These are phyloP conservation scores for Russula sp. DNA, from an alignment of 768 basidiomycete genomes.

Conservation along the genomic window DNA sequence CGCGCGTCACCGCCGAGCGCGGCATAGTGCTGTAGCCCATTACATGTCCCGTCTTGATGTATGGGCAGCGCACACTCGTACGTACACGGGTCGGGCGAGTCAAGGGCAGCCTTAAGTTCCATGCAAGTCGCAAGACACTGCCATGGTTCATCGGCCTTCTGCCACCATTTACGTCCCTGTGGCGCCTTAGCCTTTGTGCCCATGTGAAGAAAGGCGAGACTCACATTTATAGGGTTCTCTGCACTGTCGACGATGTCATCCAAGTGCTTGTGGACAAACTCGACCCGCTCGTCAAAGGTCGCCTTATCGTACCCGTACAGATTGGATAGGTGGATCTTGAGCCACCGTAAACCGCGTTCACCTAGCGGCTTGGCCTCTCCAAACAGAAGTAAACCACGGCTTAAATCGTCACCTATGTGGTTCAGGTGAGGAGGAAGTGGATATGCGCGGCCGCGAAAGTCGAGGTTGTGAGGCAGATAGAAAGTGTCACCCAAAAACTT, in stretches of 20 bases:
- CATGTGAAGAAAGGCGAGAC: constrained; percentile 25
- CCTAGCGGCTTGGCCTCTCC: constrained; percentile 76
- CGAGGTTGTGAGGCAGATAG: constrained; percentile 93
- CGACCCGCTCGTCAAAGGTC: constrained; percentile 86
- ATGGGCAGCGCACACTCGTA: constrained; percentile 74
- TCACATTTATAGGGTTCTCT: constrained; percentile 66
- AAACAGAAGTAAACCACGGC: constrained; percentile 81
- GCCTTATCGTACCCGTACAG: constrained; percentile 93
- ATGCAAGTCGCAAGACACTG: constrained; percentile 92
- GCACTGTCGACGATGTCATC: constrained; percentile 81
- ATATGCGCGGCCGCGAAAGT: constrained; percentile 96
- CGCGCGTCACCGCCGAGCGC: constrained; percentile 88
- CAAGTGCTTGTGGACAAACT: constrained; percentile 65
- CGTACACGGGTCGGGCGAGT: constrained; percentile 53
- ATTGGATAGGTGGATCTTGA: constrained; percentile 93
- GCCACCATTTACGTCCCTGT: constrained; percentile 84
- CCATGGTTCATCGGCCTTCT: constrained; percentile 91
- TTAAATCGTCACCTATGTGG: constrained; percentile 93
- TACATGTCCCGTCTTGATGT: constrained; percentile 98
- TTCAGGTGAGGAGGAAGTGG: constrained; percentile 94
- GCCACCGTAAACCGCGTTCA: constrained; percentile 81
- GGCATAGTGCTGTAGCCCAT: constrained; percentile 97
- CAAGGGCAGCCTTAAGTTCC: constrained; percentile 77
- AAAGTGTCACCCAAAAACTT: constrained; percentile 85
- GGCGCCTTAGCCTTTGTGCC: constrained; percentile 7